These are phyloP conservation scores for rapeseed (Brassica napus) DNA, from an alignment of 345 rosid species.

Conservation along the genomic window DNA sequence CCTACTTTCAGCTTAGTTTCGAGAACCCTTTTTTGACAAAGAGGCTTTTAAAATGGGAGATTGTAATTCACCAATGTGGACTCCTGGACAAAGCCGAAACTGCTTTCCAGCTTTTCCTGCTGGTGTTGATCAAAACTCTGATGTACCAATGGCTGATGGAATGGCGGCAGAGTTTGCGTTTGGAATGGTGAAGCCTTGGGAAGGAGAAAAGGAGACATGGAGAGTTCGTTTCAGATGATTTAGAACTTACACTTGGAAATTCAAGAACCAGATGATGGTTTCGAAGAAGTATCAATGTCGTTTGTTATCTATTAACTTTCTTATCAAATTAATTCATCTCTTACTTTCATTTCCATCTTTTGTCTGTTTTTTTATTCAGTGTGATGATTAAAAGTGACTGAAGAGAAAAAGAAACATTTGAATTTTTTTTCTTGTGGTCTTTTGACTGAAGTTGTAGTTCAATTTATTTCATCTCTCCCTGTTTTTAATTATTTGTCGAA, in stretches of 20 bases:
- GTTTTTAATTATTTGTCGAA: too few relatives aligned
- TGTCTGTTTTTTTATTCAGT: not conserved
- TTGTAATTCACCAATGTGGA: constrained; percentile 80
- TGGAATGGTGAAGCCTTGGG: constrained; percentile 97
- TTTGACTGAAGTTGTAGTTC: constrained; percentile 26
- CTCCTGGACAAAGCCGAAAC: constrained; percentile 97
- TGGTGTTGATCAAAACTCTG: constrained; percentile 68
- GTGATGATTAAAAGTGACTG: constrained; percentile 28
- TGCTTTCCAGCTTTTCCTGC: constrained; percentile 90
- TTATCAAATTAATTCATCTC: constrained; percentile 16
- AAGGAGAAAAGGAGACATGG: constrained; percentile 99
- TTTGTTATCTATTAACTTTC: constrained; percentile 16
- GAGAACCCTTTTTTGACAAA: constrained; percentile 70
- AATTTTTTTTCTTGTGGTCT: constrained; percentile 2
- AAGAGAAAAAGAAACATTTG: constrained; percentile 2
- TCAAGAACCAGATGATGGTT: constrained; percentile 65
- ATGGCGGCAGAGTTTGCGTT: constrained; percentile 92
- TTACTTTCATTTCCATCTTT: not conserved
- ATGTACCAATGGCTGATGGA: constrained; percentile 84
- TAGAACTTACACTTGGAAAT: constrained; percentile 94
- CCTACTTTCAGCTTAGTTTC: constrained; percentile 93
- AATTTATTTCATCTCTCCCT: constrained; percentile 1
- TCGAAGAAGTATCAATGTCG: not conserved
- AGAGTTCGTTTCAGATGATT: constrained; percentile 87
- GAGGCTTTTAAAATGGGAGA: constrained; percentile 60